These are phyloP conservation scores for Orobanche coerulescens DNA, from an alignment of 257 asterid species.

Conservation along the genomic window DNA sequence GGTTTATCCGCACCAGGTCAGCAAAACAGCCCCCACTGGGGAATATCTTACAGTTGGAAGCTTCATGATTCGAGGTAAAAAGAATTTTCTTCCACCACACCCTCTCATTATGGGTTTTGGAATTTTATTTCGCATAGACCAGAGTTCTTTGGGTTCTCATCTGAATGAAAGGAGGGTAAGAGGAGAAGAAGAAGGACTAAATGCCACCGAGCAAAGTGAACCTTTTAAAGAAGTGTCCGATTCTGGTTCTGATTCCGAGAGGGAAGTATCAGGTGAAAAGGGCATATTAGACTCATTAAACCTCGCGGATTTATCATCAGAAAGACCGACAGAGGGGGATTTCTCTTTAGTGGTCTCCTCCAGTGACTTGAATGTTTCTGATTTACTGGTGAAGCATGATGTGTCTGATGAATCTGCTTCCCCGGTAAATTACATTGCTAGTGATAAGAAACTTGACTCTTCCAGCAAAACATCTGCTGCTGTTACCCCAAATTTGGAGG, in stretches of 20 bases:
- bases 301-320: constrained; percentile 27
- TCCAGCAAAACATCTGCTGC: constrained; percentile 33
- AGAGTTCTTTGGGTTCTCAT: constrained; percentile 95
- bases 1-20: constrained; percentile 97
- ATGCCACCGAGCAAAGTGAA: constrained; percentile 50
- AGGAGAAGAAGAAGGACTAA: constrained; percentile 87
- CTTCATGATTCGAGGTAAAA: constrained; percentile 98
- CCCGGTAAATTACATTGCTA: constrained; percentile 15
- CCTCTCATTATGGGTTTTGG: constrained; percentile 99
- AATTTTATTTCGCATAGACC: constrained; percentile 86
- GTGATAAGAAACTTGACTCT: constrained; percentile 29
- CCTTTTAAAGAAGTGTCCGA: constrained; percentile 52
- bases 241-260: constrained; percentile 67
- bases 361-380: constrained; percentile 28
- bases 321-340: constrained; percentile 22
- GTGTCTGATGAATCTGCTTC: constrained; percentile 28
- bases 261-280: constrained; percentile 44
- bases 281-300: constrained; percentile 30
- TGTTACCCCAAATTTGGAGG: constrained; percentile 58
- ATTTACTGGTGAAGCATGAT: constrained; percentile 26
- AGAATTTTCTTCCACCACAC: constrained; percentile 94
- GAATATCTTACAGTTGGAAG: constrained; percentile 98
- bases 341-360: constrained; percentile 27
- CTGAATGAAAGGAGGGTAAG: constrained; percentile 94
- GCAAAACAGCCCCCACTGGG: constrained; percentile 98